Percentiles rank a stretch among this genome's conserved stretches.
phyloP scores from a whole-genome alignment of 768 basidiomycete species.

The Suillus decipiens region DNA sequence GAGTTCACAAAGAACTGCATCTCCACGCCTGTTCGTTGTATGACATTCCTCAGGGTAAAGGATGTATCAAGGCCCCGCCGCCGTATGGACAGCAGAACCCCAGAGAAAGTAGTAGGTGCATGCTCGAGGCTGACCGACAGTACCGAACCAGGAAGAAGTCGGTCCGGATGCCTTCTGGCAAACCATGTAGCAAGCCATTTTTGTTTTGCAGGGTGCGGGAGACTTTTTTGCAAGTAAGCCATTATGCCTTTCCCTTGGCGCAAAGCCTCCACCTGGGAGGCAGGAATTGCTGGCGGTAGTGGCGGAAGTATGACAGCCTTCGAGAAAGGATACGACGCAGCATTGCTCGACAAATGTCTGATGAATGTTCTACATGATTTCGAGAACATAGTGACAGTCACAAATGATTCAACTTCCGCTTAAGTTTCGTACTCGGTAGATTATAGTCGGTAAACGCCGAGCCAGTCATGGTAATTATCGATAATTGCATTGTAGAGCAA shows the following conservation, averaged over 20 bases:
- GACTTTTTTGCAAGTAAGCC: conserved; percentile 65
- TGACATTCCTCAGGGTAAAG: conserved; percentile 87
- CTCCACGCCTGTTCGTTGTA: conserved; percentile 91
- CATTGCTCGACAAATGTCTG: conserved; percentile 28
- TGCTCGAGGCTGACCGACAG: conserved; percentile 76
- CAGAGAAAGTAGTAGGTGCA: conserved; percentile 83
- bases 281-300: conserved; percentile 40
- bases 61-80: conserved; percentile 84
- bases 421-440: neutral
- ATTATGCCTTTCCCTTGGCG: conserved; percentile 77
- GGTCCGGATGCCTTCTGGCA: conserved; percentile 63
- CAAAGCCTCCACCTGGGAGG: conserved; percentile 44
- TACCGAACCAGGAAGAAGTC: conserved; percentile 83
- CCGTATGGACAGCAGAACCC: conserved; percentile 82
- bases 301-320: conserved; percentile 60
- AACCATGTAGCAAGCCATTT: conserved; percentile 70
- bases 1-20: conserved; percentile 87
- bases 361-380: conserved; percentile 15
- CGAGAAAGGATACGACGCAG: conserved; percentile 66
- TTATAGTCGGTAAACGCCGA: conserved; percentile 14
- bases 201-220: conserved; percentile 70
- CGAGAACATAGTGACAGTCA: conserved; percentile 14
- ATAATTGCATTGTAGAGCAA: conserved; percentile 29
- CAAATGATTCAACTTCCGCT: neutral
- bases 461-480: conserved; percentile 26